These are phyloP conservation scores for Pestalotiopsis sp. DNA, from an alignment of 2,329 filamentous ascomycete genomes.

Conservation along the genomic window DNA sequence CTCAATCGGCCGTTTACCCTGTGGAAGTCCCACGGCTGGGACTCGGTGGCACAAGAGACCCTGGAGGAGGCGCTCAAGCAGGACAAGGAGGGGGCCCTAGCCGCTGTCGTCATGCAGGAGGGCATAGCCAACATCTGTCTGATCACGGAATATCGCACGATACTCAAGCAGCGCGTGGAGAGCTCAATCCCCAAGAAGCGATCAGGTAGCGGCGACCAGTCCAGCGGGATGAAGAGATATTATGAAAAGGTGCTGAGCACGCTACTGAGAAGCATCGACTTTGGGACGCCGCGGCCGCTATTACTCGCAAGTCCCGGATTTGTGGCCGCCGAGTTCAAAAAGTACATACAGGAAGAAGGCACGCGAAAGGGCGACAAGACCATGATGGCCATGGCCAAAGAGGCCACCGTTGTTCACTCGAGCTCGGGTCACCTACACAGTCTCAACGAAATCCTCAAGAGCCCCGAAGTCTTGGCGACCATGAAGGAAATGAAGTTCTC, in stretches of 20 bases:
- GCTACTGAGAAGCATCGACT: conserved; percentile 77
- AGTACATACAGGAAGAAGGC: conserved; percentile 68
- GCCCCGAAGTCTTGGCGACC: conserved; percentile 73
- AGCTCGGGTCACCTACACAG: conserved; percentile 86
- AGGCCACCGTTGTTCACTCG: conserved; percentile 77
- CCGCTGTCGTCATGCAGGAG: conserved; percentile 93
- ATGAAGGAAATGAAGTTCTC: conserved; percentile 89
- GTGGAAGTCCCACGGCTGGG: conserved; percentile 86
- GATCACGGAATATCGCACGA: conserved; percentile 78
- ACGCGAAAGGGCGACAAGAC: conserved; percentile 66
- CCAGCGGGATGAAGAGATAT: conserved; percentile 75
- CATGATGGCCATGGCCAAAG: conserved; percentile 62
- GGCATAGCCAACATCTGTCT: conserved; percentile 81
- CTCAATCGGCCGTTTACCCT: conserved; percentile 85
- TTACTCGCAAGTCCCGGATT: conserved; percentile 90
- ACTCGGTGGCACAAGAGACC: conserved; percentile 80
- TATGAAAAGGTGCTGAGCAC: conserved; percentile 77
- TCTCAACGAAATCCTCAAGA: conserved; percentile 84
- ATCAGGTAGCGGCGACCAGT: conserved; percentile 64
- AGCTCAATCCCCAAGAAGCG: conserved; percentile 70
- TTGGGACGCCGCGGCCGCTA: conserved; percentile 69
- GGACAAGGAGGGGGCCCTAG: conserved; percentile 78
- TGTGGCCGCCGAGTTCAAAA: conserved; percentile 77
- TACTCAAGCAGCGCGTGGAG: conserved; percentile 73
- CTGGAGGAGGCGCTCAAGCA: conserved; percentile 79